These are phyloP conservation scores for Hibiscus tridactylites DNA, from an alignment of 345 rosid genomes.

Conservation along the genomic window DNA sequence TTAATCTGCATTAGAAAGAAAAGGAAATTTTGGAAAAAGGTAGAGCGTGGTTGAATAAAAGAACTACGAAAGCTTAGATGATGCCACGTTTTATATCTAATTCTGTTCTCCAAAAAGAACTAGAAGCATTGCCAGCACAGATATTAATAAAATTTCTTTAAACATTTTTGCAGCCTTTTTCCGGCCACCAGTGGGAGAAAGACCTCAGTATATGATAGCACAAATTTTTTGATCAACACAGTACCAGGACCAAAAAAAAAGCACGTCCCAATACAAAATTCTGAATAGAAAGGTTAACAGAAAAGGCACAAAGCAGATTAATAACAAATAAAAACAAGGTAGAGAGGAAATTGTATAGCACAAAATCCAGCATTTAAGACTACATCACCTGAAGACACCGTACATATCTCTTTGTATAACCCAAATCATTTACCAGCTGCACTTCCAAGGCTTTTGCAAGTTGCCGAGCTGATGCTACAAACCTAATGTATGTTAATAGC, in stretches of 20 bases:
- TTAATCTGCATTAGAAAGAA: neutral
- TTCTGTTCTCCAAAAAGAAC: neutral
- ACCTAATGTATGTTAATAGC: slow-evolving; percentile 37
- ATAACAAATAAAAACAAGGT: neutral
- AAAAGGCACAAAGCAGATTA: neutral
- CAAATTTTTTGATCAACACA: neutral
- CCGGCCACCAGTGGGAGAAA: neutral
- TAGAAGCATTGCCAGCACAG: no score
- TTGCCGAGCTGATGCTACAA: slow-evolving; percentile 95
- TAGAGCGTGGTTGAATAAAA: neutral
- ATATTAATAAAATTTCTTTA: no score
- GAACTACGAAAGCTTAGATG: no score
- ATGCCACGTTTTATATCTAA: neutral
- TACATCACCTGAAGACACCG: slow-evolving; percentile 85
- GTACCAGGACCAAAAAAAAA: neutral
- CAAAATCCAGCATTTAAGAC: neutral
- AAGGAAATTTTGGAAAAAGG: neutral
- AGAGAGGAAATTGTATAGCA: neutral
- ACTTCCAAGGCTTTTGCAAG: slow-evolving; percentile 94
- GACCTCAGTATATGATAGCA: neutral
- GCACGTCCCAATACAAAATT: neutral
- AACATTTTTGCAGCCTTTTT: neutral
- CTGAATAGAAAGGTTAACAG: neutral
- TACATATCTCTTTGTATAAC: slow-evolving; percentile 94
- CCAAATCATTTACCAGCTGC: slow-evolving; percentile 92